phyloP scores from a whole-genome alignment of 2,329 filamentous ascomycete genomes.

The Alternaria consortialis region DNA sequence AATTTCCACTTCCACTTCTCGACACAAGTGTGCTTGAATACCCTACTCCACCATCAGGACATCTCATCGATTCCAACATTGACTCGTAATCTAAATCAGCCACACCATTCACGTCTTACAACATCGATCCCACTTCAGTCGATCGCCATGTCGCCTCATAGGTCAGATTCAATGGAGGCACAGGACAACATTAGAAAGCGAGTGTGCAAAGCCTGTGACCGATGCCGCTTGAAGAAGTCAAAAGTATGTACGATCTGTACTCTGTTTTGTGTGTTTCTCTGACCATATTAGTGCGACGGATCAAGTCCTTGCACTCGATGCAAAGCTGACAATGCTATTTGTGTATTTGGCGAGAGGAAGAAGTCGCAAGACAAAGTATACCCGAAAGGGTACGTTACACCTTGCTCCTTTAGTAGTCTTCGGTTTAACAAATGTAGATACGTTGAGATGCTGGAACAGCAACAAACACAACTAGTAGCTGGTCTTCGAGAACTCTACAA shows the following conservation, averaged over 20 bases:
- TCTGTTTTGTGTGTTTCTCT: constrained; percentile 14
- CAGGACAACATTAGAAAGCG: constrained; percentile 65
- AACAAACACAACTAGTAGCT: constrained; percentile 68
- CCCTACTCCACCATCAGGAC: constrained; percentile 10
- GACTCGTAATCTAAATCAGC: constrained; percentile 1
- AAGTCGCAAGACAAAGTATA: constrained; percentile 73
- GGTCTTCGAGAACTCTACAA: constrained; percentile 69
- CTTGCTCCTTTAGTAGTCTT: not conserved
- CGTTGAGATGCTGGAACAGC: constrained; percentile 73
- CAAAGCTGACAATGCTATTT: constrained; percentile 70
- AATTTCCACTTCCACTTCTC: constrained; percentile 31
- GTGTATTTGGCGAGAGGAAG: constrained; percentile 71
- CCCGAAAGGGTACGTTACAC: constrained; percentile 66
- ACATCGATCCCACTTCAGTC: not conserved
- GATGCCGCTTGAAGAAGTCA: constrained; percentile 72
- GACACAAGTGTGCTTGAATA: constrained; percentile 10
- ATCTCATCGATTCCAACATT: constrained; percentile 14
- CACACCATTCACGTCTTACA: not conserved
- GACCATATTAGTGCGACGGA: constrained; percentile 64
- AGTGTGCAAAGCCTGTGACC: constrained; percentile 73
- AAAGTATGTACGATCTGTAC: constrained; percentile 58
- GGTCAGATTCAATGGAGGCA: constrained; percentile 50
- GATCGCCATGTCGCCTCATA: constrained; percentile 45
- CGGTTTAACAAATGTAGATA: constrained; percentile 56
- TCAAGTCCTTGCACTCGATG: constrained; percentile 68